Percentiles rank a stretch among this genome's conserved stretches.
Conservation (phyloP, 805 yeast genomes). For the Schizosaccharomyces octosporus region DNA sequence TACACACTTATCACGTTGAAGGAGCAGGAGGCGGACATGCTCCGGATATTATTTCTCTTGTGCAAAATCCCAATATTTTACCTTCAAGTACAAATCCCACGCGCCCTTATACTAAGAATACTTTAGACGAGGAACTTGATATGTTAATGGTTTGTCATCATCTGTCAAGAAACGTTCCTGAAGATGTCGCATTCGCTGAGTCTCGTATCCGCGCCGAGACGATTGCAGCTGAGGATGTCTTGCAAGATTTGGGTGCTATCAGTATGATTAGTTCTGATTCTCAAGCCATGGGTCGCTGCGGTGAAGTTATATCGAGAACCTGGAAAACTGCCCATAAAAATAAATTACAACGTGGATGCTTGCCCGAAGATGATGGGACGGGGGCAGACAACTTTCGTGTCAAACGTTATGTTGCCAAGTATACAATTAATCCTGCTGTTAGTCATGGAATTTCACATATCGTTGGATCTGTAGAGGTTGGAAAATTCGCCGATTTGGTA, state of each 20-base stretch:
- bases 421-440: constrained; percentile 3
- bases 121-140: constrained; percentile 3
- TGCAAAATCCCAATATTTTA: background rate
- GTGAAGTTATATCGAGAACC: constrained; percentile 2
- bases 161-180: constrained; percentile 1
- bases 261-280: constrained; percentile 3
- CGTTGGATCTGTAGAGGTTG: constrained; percentile 1
- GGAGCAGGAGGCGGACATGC: constrained; percentile 4
- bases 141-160: constrained; percentile 3
- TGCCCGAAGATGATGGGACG: constrained; percentile 2
- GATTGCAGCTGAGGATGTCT: constrained; percentile 2
- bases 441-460: background rate
- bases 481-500: constrained; percentile 2
- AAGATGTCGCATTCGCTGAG: constrained; percentile 3
- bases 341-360: background rate
- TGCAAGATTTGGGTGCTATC: constrained; percentile 3
- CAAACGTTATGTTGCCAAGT: constrained; percentile 2
- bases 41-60: constrained; percentile 2
- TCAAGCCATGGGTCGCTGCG: constrained; percentile 4
- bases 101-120: background rate
- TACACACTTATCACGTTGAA: constrained; percentile 3
- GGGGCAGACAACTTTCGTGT: constrained; percentile 2
- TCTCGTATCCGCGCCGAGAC: constrained; percentile 3
- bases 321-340: constrained; percentile 3
- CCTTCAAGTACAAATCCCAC: constrained; percentile 3